Evolutionary conservation across 345 rosid species (phyloP), one percentile per base, ranked within the genome.

Genomic region (Acer negundo): DNA sequence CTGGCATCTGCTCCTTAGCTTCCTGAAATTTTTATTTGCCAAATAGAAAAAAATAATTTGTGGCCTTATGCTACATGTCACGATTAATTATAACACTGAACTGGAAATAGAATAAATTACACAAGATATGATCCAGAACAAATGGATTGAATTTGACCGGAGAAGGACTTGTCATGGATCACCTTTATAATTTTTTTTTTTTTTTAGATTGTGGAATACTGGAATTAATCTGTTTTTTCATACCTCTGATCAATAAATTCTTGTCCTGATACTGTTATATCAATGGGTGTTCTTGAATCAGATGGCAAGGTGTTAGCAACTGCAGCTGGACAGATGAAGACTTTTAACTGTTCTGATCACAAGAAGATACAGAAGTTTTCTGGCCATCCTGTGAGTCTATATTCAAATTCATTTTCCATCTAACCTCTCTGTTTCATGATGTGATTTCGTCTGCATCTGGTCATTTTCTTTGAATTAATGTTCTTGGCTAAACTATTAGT

Each of bases 301-400:
- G 97, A 94, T 87, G 99, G 97, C 78, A 90, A 84, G 83, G 80
- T 69, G 31, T 78, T 94, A 80, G 97, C 92, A 64, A 87, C 97
- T 69, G 98, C 99, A 31, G 89, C 97, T 78, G 89, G 91, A 35
- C 95, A 94, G 78, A 73, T 96, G 84, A 96, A 85, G 84, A 84
- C 87, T 72, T 87, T 89, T 78, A 84, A 82, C 82, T 92, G 94
- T 83, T 79, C 90, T 13, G 85, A 91, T 82, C 94, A 84, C 82
- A 89, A 90, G 79, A 95, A 92, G 82, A 85, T 88, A 51, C 97
- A 94, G 83, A 94, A 93, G 84, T 95, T 94, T 83, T 80, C 94
- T 74, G 99, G 98, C 76, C 99, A 94, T 81, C 97, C 99, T 58
- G 97, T 92, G 90, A 90, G 97, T 26, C 17, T 2, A 28, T 67